Evolutionary conservation across 495 filamentous ascomycete genomes (phyloP), one percentile per base, ranked within the genome.

Genomic region (Cercophora scortea): DNA sequence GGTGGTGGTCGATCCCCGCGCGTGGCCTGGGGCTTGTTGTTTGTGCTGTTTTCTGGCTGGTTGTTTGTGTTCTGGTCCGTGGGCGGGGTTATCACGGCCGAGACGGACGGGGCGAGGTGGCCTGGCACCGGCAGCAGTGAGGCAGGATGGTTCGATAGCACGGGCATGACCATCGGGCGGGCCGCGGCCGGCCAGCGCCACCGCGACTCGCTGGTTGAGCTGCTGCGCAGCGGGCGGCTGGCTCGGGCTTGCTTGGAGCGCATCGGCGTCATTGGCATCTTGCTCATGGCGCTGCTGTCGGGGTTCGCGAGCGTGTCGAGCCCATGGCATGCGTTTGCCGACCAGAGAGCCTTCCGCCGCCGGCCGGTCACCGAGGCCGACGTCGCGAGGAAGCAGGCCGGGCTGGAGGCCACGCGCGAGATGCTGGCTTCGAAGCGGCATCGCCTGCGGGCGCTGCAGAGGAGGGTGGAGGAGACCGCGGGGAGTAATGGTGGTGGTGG

Each of bases 271-370:
- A 86, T 90, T 59, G 88, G 88, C 11, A 86, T 92, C 33, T 85
- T 82, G 47, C 70, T 89, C 34, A 91, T 93, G 88, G 87, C 88
- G 8, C 71, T 88, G 17, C 71, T 93, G 34, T 86, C 88, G 16
- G 88, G 88, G 10, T 93, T 92, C 60, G 88, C 88, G 18, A 86
- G 85, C 18, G 83, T 93, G 38, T 87, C 83, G 43, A 83, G 83
- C 8, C 80, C 88, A 25, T 91, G 88, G 88, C 85, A 90, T 61
- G 87, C 78, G 32, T 89, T 92, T 65, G 79, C 79, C 12, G 78
- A 77, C 18, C 79, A 79, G 46, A 62, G 73, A 47, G 55, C 63
- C 11, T 58, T 60, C 49, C 51, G 56, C 34, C 57, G 61, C 35
- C 72, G 78, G 45, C 78, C 74, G 12, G 77, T 89, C 10, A 86